Evolutionary conservation across 371 early-diverging fungal genomes (phyloP), one percentile per base, ranked within the genome.

Genomic region (Rhizomucor miehei): DNA sequence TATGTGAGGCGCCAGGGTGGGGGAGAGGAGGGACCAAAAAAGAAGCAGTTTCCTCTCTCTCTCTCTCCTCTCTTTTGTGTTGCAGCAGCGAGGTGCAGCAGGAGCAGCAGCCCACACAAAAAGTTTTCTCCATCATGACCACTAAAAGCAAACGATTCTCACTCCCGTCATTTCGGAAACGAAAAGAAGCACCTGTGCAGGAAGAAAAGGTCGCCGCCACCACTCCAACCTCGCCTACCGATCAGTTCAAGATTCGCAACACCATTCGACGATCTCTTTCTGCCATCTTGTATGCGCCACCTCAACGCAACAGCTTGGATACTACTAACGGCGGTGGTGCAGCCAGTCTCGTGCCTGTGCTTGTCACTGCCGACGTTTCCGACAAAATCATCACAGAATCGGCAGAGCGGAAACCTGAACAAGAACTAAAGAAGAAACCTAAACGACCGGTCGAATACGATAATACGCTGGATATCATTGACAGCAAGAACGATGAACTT

Each of bases 211-310:
- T n/a, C n/a, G n/a, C n/a, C n/a, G n/a, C n/a, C n/a, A n/a, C n/a
- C n/a, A n/a, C n/a, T n/a, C 29, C 29, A 29, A 8, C 8, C 5
- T 29, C 29, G 29, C 29, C 29, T 29, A 29, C 29, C 5, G 29
- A 56, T 29, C 69, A 66, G 44, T 29, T 29, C 29, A 69, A 69
- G 23, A 51, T 73, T 25, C 60, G 65, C 41, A 69, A 50, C 25
- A 58, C 56, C 11, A 73, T 73, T 44, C 56, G 68, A 36, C 58
- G 70, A 43, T 73, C 74, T 6, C 48, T 73, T 12, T 69, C 74
- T 12, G 67, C 70, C 0, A 66, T 73, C 5, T 23, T 73, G 38
- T 73, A 73, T 40, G 70, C 74, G 39, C 50, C 70, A 12, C 74
- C 74, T 19, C 69, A 69, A 37, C 39, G 51, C 14, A 40, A 36